phyloP scores from a whole-genome alignment of 305 asterid genomes.

The Fraxinus angustifolia region DNA sequence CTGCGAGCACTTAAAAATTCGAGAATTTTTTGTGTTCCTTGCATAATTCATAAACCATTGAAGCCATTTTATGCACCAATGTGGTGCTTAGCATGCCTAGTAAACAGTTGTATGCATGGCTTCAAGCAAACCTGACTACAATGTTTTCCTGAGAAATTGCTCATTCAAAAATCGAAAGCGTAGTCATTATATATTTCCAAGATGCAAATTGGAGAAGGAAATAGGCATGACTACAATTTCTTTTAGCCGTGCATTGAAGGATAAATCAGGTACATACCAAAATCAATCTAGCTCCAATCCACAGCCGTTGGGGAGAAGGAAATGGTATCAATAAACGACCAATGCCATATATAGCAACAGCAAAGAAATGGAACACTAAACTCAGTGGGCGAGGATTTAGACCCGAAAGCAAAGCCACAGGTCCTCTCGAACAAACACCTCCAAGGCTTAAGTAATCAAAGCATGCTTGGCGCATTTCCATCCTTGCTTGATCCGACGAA shows the following conservation, averaged over 20 bases:
- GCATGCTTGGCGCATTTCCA: constrained; percentile 52
- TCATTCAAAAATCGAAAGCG: background rate
- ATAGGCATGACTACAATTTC: background rate
- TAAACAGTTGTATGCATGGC: background rate
- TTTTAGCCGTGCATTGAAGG: background rate
- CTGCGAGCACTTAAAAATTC: background rate
- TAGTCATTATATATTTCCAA: background rate
- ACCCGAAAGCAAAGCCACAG: constrained; percentile 47
- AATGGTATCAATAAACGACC: constrained; percentile 47
- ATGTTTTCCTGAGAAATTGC: background rate
- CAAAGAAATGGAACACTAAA: constrained; percentile 45
- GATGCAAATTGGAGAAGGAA: background rate
- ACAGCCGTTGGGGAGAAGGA: constrained; percentile 43
- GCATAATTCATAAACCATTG: background rate
- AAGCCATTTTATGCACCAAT: background rate
- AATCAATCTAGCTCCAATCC: constrained; percentile 47
- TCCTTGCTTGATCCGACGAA: constrained; percentile 50
- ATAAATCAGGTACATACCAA: constrained; percentile 25
- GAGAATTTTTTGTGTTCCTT: background rate
- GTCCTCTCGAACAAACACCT: constrained; percentile 50
- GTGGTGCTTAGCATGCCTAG: background rate
- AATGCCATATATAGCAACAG: constrained; percentile 45
- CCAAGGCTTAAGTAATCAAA: constrained; percentile 53
- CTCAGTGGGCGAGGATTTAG: constrained; percentile 44
- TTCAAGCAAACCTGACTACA: background rate